Conservation (phyloP, 1,139 yeast genomes). For the Protomyces arabidopsidicola region DNA sequence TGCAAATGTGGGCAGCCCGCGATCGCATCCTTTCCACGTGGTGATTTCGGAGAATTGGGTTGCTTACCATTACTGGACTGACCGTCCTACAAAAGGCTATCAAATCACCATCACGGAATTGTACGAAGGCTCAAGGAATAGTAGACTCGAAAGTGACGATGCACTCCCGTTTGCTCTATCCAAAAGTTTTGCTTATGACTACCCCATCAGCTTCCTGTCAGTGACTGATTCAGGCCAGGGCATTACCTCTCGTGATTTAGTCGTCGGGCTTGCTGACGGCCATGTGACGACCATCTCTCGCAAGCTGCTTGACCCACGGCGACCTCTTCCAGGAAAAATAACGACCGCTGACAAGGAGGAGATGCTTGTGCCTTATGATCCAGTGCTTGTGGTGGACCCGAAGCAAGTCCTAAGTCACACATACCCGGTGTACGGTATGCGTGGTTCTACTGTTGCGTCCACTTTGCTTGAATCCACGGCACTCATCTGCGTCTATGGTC, state of each 20-base stretch:
- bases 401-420: conserved; percentile 45
- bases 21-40: conserved; percentile 46
- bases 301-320: conserved; percentile 40
- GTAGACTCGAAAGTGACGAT: conserved; percentile 40
- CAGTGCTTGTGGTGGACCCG: conserved; percentile 50
- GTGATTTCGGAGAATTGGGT: conserved; percentile 82
- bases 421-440: conserved; percentile 35
- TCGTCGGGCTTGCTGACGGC: conserved; percentile 50
- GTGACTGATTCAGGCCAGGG: conserved; percentile 67
- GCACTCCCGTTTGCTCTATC: conserved; percentile 47
- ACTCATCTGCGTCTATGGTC: conserved; percentile 60
- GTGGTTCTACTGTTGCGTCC: conserved; percentile 48
- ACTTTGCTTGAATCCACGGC: conserved; percentile 80
- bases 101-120: conserved; percentile 70
- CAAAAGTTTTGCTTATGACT: conserved; percentile 61
- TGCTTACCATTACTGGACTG: conserved; percentile 56
- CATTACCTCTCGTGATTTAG: conserved; percentile 64
- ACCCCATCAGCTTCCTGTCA: conserved; percentile 49
- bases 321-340: conserved; percentile 51
- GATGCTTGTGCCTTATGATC: conserved; percentile 62
- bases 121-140: conserved; percentile 57
- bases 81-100: conserved; percentile 45
- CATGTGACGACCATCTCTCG: conserved; percentile 73
- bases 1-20: conserved; percentile 38
- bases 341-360: conserved; percentile 56